Conservation (phyloP, 1,284 basidiomycete genomes). For the Cryptococcus sp. region DNA sequence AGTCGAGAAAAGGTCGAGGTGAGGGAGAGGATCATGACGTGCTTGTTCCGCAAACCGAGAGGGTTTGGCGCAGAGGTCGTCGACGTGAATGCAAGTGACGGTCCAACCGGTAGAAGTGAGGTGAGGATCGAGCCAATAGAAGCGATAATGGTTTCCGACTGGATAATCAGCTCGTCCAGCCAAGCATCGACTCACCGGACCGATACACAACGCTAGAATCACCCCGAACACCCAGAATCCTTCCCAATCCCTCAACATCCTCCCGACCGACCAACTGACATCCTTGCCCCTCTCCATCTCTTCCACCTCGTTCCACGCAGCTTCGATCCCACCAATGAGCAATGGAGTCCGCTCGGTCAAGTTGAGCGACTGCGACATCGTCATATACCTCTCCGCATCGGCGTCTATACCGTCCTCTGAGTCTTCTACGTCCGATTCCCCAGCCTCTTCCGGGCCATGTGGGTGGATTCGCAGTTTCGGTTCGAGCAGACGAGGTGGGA, state of each 20-base stretch:
- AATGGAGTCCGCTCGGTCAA: conserved; percentile 43
- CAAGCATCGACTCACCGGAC: conserved; percentile 28
- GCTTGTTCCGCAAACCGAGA: conserved; percentile 42
- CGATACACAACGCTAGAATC: conserved; percentile 39
- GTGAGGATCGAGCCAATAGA: conserved; percentile 46
- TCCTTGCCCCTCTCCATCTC: conserved; percentile 30
- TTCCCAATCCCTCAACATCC: conserved; percentile 33
- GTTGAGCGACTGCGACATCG: conserved; percentile 22
- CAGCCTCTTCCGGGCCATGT: neutral
- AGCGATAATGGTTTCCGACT: conserved; percentile 45
- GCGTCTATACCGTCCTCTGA: conserved; percentile 2
- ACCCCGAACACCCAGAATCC: conserved; percentile 46
- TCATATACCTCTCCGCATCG: conserved; percentile 5
- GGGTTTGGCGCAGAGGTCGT: conserved; percentile 12
- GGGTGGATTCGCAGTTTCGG: neutral
- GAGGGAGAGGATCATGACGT: conserved; percentile 43
- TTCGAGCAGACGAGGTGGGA: conserved; percentile 15
- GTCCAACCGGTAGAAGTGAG: conserved; percentile 25
- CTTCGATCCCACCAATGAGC: conserved; percentile 44
- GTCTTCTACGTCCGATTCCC: neutral
- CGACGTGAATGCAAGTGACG: conserved; percentile 6
- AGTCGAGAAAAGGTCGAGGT: conserved; percentile 42
- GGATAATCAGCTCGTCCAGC: neutral
- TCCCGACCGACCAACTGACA: conserved; percentile 31
- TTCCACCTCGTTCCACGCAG: conserved; percentile 40